A percentile compares a stretch with the other conserved stretches of the same genome.
phyloP scores from a whole-genome alignment of 768 basidiomycete genomes.

The Rossbeevera mucosa region DNA sequence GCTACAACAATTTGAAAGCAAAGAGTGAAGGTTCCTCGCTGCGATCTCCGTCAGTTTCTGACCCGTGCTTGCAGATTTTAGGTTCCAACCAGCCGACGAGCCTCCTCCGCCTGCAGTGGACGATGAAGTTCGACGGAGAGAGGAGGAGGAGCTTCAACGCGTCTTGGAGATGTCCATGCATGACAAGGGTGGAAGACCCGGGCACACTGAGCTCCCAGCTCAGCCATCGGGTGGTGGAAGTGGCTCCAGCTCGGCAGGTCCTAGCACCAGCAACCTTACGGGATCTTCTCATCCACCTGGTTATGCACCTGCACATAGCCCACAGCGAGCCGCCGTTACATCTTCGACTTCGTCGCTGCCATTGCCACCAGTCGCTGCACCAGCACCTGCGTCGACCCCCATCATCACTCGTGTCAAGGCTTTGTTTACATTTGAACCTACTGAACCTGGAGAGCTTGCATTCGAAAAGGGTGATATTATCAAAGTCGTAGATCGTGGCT shows the following conservation, averaged over 20 bases:
- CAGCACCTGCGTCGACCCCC: constrained; percentile 16
- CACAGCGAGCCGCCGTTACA: constrained; percentile 28
- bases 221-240: constrained; percentile 34
- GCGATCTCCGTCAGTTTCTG: constrained; percentile 6
- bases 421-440: constrained; percentile 82
- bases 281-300: constrained; percentile 46
- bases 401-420: constrained; percentile 84
- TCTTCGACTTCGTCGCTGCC: constrained; percentile 28
- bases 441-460: constrained; percentile 83
- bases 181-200: constrained; percentile 76
- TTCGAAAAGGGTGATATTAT: constrained; percentile 93
- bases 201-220: constrained; percentile 46
- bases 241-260: constrained; percentile 25
- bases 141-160: constrained; percentile 93
- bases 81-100: constrained; percentile 60
- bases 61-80: constrained; percentile 49
- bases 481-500: constrained; percentile 90
- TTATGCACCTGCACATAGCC: constrained; percentile 55
- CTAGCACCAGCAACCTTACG: constrained; percentile 14
- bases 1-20: constrained; percentile 72
- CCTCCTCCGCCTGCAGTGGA: constrained; percentile 65
- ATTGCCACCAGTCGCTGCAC: constrained; percentile 15
- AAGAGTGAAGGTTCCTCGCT: constrained; percentile 55
- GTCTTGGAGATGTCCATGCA: constrained; percentile 91
- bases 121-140: constrained; percentile 74